Conservation (phyloP, 2,329 filamentous ascomycete genomes). For the Fusarium verrucosum region DNA sequence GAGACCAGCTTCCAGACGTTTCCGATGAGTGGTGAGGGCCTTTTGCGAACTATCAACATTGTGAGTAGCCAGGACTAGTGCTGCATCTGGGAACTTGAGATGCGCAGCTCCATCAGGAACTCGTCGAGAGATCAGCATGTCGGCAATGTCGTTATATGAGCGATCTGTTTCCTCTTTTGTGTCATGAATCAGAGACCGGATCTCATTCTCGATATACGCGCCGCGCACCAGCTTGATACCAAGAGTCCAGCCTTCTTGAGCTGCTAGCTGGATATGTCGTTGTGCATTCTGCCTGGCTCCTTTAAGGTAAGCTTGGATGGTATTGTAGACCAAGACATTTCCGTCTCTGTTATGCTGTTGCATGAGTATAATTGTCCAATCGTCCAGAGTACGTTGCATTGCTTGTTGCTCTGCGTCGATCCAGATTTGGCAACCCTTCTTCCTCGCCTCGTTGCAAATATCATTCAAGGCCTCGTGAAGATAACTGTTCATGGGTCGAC, state of each 20-base stretch:
- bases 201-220: constrained; percentile 63
- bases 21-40: constrained; percentile 54
- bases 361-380: constrained; percentile 49
- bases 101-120: constrained; percentile 15
- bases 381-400: constrained; percentile 52
- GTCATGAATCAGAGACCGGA: constrained; percentile 59
- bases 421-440: constrained; percentile 52
- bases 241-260: constrained; percentile 59
- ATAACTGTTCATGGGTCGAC: constrained; percentile 48
- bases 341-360: constrained; percentile 51
- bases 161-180: constrained; percentile 62
- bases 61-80: constrained; percentile 64
- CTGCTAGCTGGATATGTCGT: constrained; percentile 57
- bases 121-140: constrained; percentile 55
- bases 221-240: constrained; percentile 66
- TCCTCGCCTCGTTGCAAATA: constrained; percentile 50
- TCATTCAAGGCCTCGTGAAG: constrained; percentile 53
- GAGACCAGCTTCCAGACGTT: constrained; percentile 48
- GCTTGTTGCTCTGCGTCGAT: constrained; percentile 58
- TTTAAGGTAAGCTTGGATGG: constrained; percentile 67
- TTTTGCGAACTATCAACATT: constrained; percentile 55
- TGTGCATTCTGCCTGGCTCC: constrained; percentile 54
- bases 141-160: constrained; percentile 60
- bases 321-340: constrained; percentile 54
- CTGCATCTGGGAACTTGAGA: constrained; percentile 53